Evolutionary conservation across 331 rosid genomes (phyloP), one percentile per base, ranked within the genome.

Genomic region (Phaseolus coccineus): DNA sequence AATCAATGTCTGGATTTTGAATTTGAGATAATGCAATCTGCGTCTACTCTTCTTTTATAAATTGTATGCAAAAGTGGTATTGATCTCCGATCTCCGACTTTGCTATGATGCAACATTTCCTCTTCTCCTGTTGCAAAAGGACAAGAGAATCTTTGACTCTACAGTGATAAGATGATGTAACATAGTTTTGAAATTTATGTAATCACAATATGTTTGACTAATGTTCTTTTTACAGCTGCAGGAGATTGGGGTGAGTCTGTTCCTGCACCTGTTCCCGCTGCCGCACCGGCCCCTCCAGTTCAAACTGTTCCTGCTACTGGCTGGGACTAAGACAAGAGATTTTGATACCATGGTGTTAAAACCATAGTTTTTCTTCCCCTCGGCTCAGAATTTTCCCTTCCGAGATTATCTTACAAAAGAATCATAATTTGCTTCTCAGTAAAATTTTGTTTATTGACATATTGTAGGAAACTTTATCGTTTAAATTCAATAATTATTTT

Each of bases 191-290:
- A 55, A 83, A 52, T 22, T 56, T 67, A n/a, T 77, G 69, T 44
- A 14, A 39, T 47, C 63, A 19, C 52, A 56, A 65, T 40, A n/a
- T 74, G 25, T 63, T 77, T 40, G 59, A 62, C 40, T 9, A 35
- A 71, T 78, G 85, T 11, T 58, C 59, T 76, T 46, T 57, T 71
- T 5, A 64, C 44, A 61, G 40, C 5, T 61, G 28, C 82, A 19
- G 97, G 90, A 4, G 98, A 85, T 4, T 91, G 96, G 97, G 97
- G 85, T 37, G 77, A 65, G 30, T 44, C 88, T 13, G 81, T 28
- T 44, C 82, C 87, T 19, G 77, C 92, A 50, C 83, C 87, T 13
- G 47, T 9, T 9, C 47, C 47, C 0, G 13, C 9, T 8, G 11
- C 88, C 13, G 78, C n/a, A 37, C 82, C 87, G 25, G 76, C 91